These are phyloP conservation scores for Mesembryanthemum crystallinum DNA, from an alignment of 148 eudicot species.

Conservation along the genomic window DNA sequence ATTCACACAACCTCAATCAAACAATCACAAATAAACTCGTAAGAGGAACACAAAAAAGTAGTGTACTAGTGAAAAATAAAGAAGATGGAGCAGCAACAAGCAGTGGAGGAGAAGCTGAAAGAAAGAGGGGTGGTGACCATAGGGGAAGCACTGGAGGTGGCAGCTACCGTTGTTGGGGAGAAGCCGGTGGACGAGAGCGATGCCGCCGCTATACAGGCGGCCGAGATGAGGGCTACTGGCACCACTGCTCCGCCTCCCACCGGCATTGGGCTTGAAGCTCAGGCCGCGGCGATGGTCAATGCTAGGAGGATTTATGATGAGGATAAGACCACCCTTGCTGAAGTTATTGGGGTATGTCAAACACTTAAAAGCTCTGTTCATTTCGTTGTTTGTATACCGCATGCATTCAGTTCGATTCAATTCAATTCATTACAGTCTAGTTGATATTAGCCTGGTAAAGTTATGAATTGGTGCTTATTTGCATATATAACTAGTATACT, in stretches of 20 bases:
- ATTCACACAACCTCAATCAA: no score
- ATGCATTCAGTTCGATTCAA: no score
- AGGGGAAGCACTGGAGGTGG: conserved; percentile 66
- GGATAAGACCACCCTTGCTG: conserved; percentile 47
- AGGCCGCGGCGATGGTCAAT: conserved; percentile 52
- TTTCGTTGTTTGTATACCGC: no score
- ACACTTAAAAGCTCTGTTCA: no score
- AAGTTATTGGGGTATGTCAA: conserved; percentile 46
- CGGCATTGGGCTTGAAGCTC: conserved; percentile 52
- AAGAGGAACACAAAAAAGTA: no score
- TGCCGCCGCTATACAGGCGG: conserved; percentile 77
- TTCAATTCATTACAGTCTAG: no score
- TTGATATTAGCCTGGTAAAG: no score
- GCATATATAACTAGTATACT: no score
- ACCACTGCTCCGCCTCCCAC: conserved; percentile 24
- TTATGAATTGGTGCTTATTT: no score
- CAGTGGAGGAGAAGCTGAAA: background rate
- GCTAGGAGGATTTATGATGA: conserved; percentile 25
- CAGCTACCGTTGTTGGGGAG: conserved; percentile 42
- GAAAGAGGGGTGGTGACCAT: conserved; percentile 37
- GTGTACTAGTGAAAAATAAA: no score
- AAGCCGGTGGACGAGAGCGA: conserved; percentile 67
- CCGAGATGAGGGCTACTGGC: conserved; percentile 65
- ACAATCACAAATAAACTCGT: no score
- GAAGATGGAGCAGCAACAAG: conserved; percentile 16